These are phyloP conservation scores for Pyrenochaeta sp. DNA, from an alignment of 2,329 filamentous ascomycete species.

Conservation along the genomic window DNA sequence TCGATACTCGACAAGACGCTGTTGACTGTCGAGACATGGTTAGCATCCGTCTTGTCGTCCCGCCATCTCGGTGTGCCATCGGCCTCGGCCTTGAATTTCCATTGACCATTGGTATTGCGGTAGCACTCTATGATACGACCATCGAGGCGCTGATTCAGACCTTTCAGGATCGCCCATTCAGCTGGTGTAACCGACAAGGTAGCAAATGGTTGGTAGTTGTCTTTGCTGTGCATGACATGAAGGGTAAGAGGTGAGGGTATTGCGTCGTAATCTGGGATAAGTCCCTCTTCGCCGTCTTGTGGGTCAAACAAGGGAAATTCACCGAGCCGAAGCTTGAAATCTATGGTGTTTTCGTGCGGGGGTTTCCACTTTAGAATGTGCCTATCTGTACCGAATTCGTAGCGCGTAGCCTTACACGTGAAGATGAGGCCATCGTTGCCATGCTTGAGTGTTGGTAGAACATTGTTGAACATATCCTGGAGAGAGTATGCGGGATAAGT, in stretches of 20 bases:
- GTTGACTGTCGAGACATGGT: conserved; percentile 82
- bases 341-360: conserved; percentile 91
- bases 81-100: conserved; percentile 71
- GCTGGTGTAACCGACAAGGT: conserved; percentile 71
- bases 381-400: conserved; percentile 87
- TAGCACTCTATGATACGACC: conserved; percentile 90
- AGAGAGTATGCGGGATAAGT: conserved; percentile 90
- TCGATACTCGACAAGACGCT: conserved; percentile 91
- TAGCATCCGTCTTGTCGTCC: conserved; percentile 91
- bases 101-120: conserved; percentile 75
- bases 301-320: conserved; percentile 77
- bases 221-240: conserved; percentile 71
- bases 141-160: conserved; percentile 76
- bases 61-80: conserved; percentile 74
- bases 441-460: conserved; percentile 84
- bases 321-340: conserved; percentile 79
- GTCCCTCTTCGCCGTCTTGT: conserved; percentile 71
- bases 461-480: conserved; percentile 77
- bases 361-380: conserved; percentile 99
- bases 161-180: conserved; percentile 87
- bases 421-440: conserved; percentile 98
- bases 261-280: conserved; percentile 78
- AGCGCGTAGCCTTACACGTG: conserved; percentile 87
- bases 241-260: conserved; percentile 74
- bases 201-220: conserved; percentile 70